Evolutionary conservation across 345 rosid genomes (phyloP).

Genomic region (Balakata baccata): DNA sequence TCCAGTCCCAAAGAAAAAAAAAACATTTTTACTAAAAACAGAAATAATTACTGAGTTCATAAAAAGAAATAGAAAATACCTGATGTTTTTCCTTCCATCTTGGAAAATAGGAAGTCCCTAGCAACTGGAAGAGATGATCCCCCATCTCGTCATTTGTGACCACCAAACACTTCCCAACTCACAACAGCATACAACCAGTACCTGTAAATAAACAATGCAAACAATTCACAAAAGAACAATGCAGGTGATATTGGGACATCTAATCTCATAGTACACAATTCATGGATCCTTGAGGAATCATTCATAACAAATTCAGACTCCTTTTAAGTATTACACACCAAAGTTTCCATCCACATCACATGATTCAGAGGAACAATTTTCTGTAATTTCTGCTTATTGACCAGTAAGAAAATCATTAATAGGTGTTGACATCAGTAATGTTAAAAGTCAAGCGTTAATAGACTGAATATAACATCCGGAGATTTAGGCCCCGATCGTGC

Average conservation of each 20-base stretch:
- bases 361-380: background rate
- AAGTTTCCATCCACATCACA: background rate
- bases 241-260: background rate
- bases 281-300: no score
- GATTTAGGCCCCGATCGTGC: no score
- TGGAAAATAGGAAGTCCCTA: conserved; percentile 87
- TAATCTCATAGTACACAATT: background rate
- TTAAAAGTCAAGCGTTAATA: background rate
- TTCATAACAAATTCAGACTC: no score
- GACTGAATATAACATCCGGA: no score
- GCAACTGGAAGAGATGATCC: conserved; percentile 90
- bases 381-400: background rate
- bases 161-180: conserved; percentile 64
- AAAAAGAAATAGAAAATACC: conserved; percentile 34
- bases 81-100: conserved; percentile 99
- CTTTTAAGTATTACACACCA: background rate
- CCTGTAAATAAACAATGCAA: conserved; percentile 41
- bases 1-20: conserved; percentile 1
- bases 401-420: background rate
- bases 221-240: background rate
- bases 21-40: background rate
- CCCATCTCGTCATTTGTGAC: conserved; percentile 98
- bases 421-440: background rate
- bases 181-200: conserved; percentile 98
- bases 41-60: background rate